Evolutionary conservation across 305 asterid species (phyloP).

Genomic region (Lippia alba): DNA sequence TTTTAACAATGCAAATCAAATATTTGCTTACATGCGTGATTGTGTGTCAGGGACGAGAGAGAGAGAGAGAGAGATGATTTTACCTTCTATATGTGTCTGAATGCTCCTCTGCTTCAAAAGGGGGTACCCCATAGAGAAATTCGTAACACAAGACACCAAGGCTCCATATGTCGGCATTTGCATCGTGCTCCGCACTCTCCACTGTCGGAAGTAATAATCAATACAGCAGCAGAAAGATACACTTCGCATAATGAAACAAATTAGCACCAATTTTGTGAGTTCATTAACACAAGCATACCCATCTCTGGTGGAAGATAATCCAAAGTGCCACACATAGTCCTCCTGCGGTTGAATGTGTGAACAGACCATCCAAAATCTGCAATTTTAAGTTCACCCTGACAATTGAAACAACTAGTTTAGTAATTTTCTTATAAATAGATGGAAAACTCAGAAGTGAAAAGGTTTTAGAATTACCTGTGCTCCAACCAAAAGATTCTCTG

Average conservation of each 20-base stretch:
- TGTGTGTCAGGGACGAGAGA: too few relatives aligned
- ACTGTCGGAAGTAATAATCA: slow-evolving; percentile 48
- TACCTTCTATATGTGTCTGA: slow-evolving; percentile 96
- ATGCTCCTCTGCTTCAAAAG: slow-evolving; percentile 94
- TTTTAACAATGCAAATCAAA: not conserved
- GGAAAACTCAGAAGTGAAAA: not conserved
- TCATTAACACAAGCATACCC: slow-evolving; percentile 58
- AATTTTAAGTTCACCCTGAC: slow-evolving; percentile 91
- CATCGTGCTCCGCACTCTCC: slow-evolving; percentile 94
- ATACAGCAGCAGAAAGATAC: not conserved
- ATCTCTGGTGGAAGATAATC: slow-evolving; percentile 99
- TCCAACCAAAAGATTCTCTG: slow-evolving; percentile 68
- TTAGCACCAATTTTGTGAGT: not conserved
- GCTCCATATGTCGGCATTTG: slow-evolving; percentile 94
- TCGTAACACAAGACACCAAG: slow-evolving; percentile 94
- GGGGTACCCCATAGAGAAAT: slow-evolving; percentile 91
- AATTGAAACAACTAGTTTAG: slow-evolving; percentile 27
- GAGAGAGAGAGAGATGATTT: not conserved
- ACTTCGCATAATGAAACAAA: slow-evolving; percentile 1
- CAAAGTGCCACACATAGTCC: slow-evolving; percentile 97
- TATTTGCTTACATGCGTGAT: not conserved
- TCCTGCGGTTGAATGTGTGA: slow-evolving; percentile 88
- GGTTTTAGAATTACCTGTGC: slow-evolving; percentile 42
- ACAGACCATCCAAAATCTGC: slow-evolving; percentile 99
- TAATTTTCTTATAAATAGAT: not conserved